Evolutionary conservation across 345 rosid genomes (phyloP), one percentile per base, ranked within the genome.

Genomic region (Mercurialis annua): DNA sequence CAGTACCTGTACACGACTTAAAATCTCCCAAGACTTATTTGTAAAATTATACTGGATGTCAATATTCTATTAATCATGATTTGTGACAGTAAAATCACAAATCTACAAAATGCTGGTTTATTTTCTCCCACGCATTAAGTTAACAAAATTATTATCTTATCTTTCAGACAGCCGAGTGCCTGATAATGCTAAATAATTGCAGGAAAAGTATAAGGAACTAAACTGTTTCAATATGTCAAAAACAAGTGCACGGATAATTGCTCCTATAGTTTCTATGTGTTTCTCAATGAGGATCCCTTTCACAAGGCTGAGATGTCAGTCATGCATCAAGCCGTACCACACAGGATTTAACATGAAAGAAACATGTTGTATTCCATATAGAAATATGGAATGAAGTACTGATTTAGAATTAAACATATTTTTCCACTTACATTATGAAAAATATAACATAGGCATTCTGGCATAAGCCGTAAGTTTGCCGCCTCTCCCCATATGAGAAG

Each of bases 401-500:
- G 61, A 64, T 34, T 42, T 34, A 15, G 30, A 57, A 48, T 31
- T 29, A 31, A 71, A 49, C 15, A 18, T 18, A 47, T 14, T 54
- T 78, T 69, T 64, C 44, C 57, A n/a, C 98, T 84, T 81, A 90
- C 98, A 66, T 93, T 89, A 76, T 93, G 98, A 83, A 93, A 93
- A 59, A 93, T 89, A 74, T 84, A 93, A 51, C 97, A 93, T 33
- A 93, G 71, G 76, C 97, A 93, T 80, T 93, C 98, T 34, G 97
- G 90, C 94, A 93, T 82, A 76, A 90, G 84, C 81, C 98, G 84
- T 86, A 93, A 71, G 80, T 86, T 93, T 24, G 98, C 94, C 51
- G 98, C 97, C 76, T 93, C 98, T 56, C 98, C 98, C 98, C 98
- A 90, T 64, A 90, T 90, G 67, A 93, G 96, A 77, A 93, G 96